phyloP scores from a whole-genome alignment of 2,329 filamentous ascomycete species.

The Monilinia polystroma region DNA sequence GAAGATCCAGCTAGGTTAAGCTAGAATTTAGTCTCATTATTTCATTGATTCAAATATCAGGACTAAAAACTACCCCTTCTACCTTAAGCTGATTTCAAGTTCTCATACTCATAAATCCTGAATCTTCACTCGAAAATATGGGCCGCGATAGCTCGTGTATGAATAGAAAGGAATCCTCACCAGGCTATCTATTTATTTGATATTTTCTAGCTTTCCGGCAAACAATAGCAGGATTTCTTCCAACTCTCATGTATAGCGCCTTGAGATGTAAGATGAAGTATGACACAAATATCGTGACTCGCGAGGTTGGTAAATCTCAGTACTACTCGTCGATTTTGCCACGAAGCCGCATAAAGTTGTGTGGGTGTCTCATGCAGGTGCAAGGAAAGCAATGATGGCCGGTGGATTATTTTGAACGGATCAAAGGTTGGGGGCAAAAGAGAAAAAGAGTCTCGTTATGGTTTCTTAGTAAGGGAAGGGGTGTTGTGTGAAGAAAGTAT shows the following conservation, averaged over 20 bases:
- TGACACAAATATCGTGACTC: neutral
- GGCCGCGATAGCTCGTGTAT: neutral
- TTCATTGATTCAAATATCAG: neutral
- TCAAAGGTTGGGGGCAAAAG: neutral
- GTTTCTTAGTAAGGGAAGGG: neutral
- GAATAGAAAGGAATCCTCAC: neutral
- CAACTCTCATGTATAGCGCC: neutral
- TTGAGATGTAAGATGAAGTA: neutral
- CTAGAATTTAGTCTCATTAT: too few species aligned
- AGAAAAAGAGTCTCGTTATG: neutral
- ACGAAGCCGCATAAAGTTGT: neutral
- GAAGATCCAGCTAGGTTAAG: neutral
- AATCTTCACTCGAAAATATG: too few species aligned
- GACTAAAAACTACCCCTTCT: neutral
- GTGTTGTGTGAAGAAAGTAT: neutral
- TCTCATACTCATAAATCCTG: neutral
- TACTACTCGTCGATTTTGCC: neutral
- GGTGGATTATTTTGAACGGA: neutral
- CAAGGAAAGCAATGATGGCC: neutral
- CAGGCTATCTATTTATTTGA: neutral
- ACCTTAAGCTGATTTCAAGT: neutral
- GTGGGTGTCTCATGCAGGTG: neutral
- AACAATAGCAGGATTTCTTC: neutral
- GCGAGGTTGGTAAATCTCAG: neutral
- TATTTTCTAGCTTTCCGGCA: neutral